Base-by-base conservation (phyloP, 805 yeast species). In the Lipomyces japonicus region DNA sequence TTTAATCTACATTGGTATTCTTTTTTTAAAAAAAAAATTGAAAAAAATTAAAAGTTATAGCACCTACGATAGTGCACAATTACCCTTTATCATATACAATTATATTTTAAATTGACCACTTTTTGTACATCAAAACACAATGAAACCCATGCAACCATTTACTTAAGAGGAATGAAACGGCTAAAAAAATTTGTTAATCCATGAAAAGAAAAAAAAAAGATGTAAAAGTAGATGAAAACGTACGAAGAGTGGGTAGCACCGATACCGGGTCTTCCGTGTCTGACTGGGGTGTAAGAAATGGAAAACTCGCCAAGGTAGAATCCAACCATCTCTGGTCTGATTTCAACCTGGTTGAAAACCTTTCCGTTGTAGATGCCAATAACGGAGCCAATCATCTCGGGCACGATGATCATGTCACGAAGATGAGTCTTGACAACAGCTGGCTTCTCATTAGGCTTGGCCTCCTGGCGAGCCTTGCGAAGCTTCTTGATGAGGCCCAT, bases 281-380 rank as follows among this genome's bases (percentile, higher is more conserved):
- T 88, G 75, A 91, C 97, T 74, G 99, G 98, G 76, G 95, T 86
- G 83, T 93, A 93, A 69, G 98, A 81, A 78, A 93, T 93, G 71
- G 98, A 91, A 88, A 93, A 93, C 82, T 93, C 99, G 80, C 97
- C 99, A 71, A 93, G 86, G 95, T 93, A 93, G 86, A 91, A 96
- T 75, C 98, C 97, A 74, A 91, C 90, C 98, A 93, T 93, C 82
- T 93, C 99, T 71, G 98, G 96, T 77, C 80, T 89, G 78, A 93
- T 79, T 78, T 93, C 99, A 75, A 93, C 96, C 69, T 84, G 86
- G 95, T 91, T 91, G 95, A 93, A 93, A 68, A 80, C 87, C 82
- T 93, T 93, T 80, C 99, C 99, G 84, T 93, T 93, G 96, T 93
- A 93, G 68, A 93, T 86, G 79, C 97, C 97, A 68, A 93, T 83